phyloP scores from a whole-genome alignment of 2,329 filamentous ascomycete species.

The Hypoxylon sp. region DNA sequence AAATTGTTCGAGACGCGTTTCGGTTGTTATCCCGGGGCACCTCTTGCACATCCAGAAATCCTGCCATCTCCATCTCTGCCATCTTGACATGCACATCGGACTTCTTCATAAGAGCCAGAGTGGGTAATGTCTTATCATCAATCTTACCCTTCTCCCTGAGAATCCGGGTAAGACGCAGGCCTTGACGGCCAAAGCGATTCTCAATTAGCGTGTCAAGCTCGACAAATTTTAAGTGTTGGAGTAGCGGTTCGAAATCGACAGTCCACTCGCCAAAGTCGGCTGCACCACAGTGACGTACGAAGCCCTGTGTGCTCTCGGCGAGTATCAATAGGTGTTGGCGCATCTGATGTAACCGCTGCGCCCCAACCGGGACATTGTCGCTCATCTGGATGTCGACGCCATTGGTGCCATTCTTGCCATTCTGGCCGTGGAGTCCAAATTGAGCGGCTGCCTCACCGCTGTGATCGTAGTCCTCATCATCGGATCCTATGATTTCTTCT shows the following conservation, averaged over 20 bases:
- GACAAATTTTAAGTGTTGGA: constrained; percentile 77
- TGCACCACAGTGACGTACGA: constrained; percentile 76
- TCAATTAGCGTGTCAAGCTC: constrained; percentile 88
- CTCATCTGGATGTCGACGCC: constrained; percentile 61
- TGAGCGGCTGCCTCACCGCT: constrained; percentile 49
- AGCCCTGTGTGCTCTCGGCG: constrained; percentile 76
- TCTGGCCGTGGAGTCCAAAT: constrained; percentile 51
- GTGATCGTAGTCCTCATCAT: constrained; percentile 57
- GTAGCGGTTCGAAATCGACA: constrained; percentile 83
- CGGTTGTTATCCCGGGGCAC: constrained; percentile 89
- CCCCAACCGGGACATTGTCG: constrained; percentile 59
- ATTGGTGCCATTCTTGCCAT: constrained; percentile 52
- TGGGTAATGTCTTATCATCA: constrained; percentile 91
- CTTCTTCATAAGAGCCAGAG: constrained; percentile 85
- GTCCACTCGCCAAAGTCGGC: constrained; percentile 81
- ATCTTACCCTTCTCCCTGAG: constrained; percentile 89
- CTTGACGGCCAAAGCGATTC: constrained; percentile 80
- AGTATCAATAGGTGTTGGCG: constrained; percentile 82
- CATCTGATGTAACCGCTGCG: constrained; percentile 70
- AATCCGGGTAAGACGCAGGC: constrained; percentile 87
- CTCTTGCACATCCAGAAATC: constrained; percentile 92
- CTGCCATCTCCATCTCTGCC: constrained; percentile 86
- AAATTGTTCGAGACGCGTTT: constrained; percentile 86
- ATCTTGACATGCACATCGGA: constrained; percentile 88
- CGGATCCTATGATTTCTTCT: constrained; percentile 52